Base-by-base conservation (phyloP, 306 rosid genomes). In the Crataegus laevigata region DNA sequence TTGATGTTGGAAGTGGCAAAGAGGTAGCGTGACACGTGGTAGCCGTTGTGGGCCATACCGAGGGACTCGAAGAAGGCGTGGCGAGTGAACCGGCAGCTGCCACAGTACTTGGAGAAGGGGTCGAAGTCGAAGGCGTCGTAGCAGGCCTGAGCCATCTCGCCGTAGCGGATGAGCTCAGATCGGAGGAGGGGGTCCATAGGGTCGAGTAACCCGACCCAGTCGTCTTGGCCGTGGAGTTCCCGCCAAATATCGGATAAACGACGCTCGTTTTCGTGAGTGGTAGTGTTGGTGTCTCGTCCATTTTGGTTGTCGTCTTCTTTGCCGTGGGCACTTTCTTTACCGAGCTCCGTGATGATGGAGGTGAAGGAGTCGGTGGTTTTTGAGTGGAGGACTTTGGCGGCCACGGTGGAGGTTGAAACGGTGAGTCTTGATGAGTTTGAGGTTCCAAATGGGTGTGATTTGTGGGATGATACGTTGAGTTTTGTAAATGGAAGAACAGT, bases 111-210 rank as follows among this genome's bases (percentile, higher is more conserved):
- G 29, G 97, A 93, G 34, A 88, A 93, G 0, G 96, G 89, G 75
- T 93, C 97, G 77, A 85, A 88, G 67, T 91, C 96, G 76, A 93
- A 93, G 14, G 91, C 91, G 68, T 93, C 98, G 79, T 93, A 93
- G 66, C 97, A 91, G 9, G 96, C 88, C 68, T 93, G 97, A 9
- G 93, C 89, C 97, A 91, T 89, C 69, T 93, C 98, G 11, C 98
- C 96, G 58, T 89, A 91, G 3, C 97, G 93, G 65, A 93, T 85
- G 1, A 93, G 84, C 60, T 93, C 98, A 0, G 79, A 70, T 4
- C 97, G 82, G 2, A 93, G 71, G 8, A 91, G 76, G 2, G 88
- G 87, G 73, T 89, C 85, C 86, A 93, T 85, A 4, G 93, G 98
- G 47, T 91, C 93, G 1, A 91, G 86, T 73, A 93, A 74, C 7